Base-by-base conservation (phyloP, 345 rosid genomes). In the Arabis hirsuta region DNA sequence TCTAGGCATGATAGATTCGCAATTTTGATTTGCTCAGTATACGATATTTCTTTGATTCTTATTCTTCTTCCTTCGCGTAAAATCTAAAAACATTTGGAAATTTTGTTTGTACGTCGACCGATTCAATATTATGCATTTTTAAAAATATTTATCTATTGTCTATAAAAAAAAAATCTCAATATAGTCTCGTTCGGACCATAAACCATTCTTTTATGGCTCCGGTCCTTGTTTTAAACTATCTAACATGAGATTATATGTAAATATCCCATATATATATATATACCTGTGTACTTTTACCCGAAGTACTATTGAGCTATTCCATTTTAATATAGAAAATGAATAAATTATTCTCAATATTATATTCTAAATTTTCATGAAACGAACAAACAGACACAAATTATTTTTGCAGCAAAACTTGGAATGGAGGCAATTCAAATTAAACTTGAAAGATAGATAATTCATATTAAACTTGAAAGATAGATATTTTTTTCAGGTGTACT, bases 401-500 rank as follows among this genome's bases (percentile, higher is more conserved):
- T 62, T 45, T 44, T 38, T 72, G 13, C 31, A 32, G 29, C n/a
- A 29, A 46, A 50, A 7, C 16, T 16, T 51, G 53, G 60, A 42
- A 29, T 24, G 44, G 22, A 64, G 38, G 44, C 44, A 22, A 22
- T 22, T 22, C 24, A 22, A 22, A 22, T 22, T 22, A 22, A 22
- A 22, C 24, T 22, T 4, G 5, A 32, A 6, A 32, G 36, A 6
- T 1, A 29, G 4, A 5, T 3, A 59, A 58, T 59, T 43, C 47
- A 54, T 51, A 29, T 20, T 8, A 58, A 74, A n/a, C 38, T 43
- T 44, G 55, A 20, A 61, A 55, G 44, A 68, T 45, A 32, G 9
- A 13, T 59, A 2, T 59, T 22, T 38, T 39, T 13, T 20, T 39
- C 52, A 69, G 52, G 70, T 75, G 74, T 75, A 46, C 65, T 54